phyloP scores from a whole-genome alignment of 177 flowering plant species.

The Tripterygium wilfordii region DNA sequence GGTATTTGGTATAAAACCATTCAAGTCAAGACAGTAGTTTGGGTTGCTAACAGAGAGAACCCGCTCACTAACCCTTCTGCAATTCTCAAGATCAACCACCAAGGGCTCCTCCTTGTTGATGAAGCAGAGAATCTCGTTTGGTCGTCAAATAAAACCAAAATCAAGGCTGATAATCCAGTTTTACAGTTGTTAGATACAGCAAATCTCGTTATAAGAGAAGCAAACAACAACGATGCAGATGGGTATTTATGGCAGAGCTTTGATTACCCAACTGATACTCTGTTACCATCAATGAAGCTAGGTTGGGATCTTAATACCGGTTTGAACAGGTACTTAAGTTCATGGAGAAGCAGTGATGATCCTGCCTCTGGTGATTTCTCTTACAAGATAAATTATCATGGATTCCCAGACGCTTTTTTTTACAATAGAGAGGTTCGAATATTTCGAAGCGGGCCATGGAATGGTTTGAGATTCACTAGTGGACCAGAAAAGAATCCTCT shows the following conservation, averaged over 20 bases:
- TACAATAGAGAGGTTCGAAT: no score
- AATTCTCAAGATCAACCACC: neutral
- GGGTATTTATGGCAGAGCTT: neutral
- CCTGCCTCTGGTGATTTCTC: neutral
- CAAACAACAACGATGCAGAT: neutral
- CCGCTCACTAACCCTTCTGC: neutral
- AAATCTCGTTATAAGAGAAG: no score
- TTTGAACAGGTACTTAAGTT: neutral
- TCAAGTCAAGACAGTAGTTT: neutral
- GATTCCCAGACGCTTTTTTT: no score
- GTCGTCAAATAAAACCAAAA: neutral
- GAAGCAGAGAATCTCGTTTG: neutral
- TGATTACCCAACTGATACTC: neutral
- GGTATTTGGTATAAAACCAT: neutral
- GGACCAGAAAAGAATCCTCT: neutral
- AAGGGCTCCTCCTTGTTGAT: neutral
- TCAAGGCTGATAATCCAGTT: no score
- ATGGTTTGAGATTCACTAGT: neutral
- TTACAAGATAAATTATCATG: neutral
- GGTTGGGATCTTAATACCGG: neutral
- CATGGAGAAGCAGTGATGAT: neutral
- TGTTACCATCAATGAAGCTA: neutral
- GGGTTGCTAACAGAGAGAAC: slow-evolving; percentile 4
- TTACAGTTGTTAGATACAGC: no score
- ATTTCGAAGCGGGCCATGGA: neutral